Percentiles rank a stretch among this genome's conserved stretches.
Conservation (phyloP, 257 asterid species). For the Jacaranda mimosifolia region DNA sequence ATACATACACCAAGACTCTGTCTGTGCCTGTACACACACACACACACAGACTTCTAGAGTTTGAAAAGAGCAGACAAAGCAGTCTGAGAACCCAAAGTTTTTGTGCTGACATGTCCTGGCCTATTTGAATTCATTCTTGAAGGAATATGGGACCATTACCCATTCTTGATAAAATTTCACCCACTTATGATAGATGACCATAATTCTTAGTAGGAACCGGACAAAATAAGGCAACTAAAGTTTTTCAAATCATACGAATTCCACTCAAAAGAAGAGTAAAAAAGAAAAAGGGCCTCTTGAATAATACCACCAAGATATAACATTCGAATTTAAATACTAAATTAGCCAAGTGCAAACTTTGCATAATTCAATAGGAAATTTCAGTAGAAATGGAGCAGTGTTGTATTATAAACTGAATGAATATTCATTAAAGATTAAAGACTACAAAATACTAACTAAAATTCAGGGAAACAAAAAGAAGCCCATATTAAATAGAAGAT, state of each 20-base stretch:
- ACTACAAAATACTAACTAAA: background rate
- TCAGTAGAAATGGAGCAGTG: background rate
- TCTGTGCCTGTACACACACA: no score
- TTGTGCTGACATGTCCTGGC: background rate
- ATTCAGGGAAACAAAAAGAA: background rate
- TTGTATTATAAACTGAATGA: background rate
- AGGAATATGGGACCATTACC: background rate
- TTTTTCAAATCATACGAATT: background rate
- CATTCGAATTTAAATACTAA: background rate
- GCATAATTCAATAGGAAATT: background rate
- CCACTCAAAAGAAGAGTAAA: background rate
- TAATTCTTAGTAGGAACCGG: background rate
- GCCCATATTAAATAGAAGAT: background rate
- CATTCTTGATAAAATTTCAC: constrained; percentile 8
- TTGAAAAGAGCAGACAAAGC: background rate
- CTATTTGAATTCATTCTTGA: no score
- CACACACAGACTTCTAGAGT: no score
- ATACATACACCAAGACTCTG: background rate
- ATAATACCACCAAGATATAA: background rate
- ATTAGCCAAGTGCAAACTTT: background rate
- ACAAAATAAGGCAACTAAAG: background rate
- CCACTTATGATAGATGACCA: background rate
- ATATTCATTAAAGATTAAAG: background rate
- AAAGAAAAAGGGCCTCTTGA: background rate
- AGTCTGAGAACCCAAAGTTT: constrained; percentile 24